Conservation (phyloP, 805 yeast genomes). For the Sugiyamaella floridensis region DNA sequence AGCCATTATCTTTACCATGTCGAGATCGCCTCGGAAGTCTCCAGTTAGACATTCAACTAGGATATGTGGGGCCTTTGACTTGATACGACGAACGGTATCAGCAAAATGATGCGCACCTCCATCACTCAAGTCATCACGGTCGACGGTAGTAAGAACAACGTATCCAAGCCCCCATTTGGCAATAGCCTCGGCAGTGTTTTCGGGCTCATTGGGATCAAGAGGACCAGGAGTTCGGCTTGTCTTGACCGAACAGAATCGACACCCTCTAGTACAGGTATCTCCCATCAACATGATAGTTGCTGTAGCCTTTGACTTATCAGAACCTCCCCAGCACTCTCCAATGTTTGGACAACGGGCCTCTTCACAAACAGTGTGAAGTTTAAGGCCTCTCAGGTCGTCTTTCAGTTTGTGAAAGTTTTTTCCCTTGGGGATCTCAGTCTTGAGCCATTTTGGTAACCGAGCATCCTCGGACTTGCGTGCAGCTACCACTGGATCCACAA, state of each 20-base stretch:
- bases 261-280: conserved; percentile 98
- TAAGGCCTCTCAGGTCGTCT: conserved; percentile 79
- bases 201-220: conserved; percentile 95
- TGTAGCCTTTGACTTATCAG: conserved; percentile 80
- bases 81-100: conserved; percentile 77
- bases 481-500: conserved; percentile 59
- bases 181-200: conserved; percentile 95
- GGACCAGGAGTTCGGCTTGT: conserved; percentile 82
- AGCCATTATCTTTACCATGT: conserved; percentile 74
- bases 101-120: conserved; percentile 92
- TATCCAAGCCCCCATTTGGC: conserved; percentile 97
- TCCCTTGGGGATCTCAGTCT: conserved; percentile 96
- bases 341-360: conserved; percentile 99
- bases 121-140: conserved; percentile 87
- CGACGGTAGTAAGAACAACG: conserved; percentile 95
- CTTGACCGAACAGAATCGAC: conserved; percentile 95
- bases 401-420: conserved; percentile 71
- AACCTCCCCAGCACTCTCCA: conserved; percentile 99
- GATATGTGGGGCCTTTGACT: conserved; percentile 81
- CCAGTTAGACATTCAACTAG: conserved; percentile 92
- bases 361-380: conserved; percentile 92
- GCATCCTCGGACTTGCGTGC: conserved; percentile 33
- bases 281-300: conserved; percentile 98
- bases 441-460: conserved; percentile 87
- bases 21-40: conserved; percentile 87